Percentiles rank a stretch among this genome's conserved stretches.
Conservation (phyloP, 331 rosid species). For the Pyrus hybrid region DNA sequence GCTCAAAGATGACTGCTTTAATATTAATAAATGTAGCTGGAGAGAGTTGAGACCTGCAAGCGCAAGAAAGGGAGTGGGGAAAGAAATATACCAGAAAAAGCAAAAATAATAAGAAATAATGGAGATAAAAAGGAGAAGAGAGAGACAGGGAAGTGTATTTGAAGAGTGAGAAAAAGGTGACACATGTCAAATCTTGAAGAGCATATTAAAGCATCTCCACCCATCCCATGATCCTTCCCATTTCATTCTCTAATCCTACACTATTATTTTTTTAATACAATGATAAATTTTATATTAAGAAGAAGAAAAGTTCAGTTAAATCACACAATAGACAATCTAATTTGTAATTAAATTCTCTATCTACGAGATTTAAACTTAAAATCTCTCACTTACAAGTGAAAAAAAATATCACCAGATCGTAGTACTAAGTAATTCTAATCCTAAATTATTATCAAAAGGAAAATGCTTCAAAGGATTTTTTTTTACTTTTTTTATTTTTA, state of each 20-base stretch:
- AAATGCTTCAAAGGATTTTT: background rate
- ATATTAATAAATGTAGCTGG: slow-evolving; percentile 5
- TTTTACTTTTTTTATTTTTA: no score
- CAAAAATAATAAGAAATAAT: background rate
- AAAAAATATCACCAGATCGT: no score
- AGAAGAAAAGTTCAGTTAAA: no score
- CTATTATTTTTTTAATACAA: background rate
- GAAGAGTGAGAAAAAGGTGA: slow-evolving; percentile 15
- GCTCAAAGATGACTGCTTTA: slow-evolving; percentile 4
- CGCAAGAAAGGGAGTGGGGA: slow-evolving; percentile 20
- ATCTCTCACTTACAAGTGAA: no score
- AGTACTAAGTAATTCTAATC: slow-evolving; percentile 11
- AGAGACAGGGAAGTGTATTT: background rate
- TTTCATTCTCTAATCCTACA: slow-evolving; percentile 39
- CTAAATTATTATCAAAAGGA: slow-evolving; percentile 2
- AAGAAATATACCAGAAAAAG: background rate
- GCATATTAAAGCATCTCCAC: slow-evolving; percentile 58
- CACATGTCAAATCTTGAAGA: slow-evolving; percentile 45
- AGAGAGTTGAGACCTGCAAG: slow-evolving; percentile 19
- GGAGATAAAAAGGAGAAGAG: background rate
- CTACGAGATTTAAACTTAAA: no score
- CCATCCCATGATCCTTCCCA: slow-evolving; percentile 18
- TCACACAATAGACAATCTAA: no score
- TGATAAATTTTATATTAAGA: no score
- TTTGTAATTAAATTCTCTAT: no score